Base-by-base conservation (phyloP, 352 stramenopile species). In the Globisporangium irregulare region DNA sequence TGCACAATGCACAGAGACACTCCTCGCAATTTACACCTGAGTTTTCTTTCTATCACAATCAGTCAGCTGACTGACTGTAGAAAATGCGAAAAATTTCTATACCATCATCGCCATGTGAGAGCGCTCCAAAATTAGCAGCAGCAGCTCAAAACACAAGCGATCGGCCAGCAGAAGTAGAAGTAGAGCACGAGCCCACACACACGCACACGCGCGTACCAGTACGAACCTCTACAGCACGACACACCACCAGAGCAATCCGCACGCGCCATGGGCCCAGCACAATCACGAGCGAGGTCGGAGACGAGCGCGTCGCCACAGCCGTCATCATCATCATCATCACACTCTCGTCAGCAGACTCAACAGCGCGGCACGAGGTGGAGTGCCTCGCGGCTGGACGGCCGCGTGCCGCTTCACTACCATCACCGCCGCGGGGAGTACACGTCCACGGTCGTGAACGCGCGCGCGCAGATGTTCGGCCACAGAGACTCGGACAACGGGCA, bases 391-490 rank as follows among this genome's bases (percentile, higher is more conserved):
- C 56, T 61, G 18, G 32, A 61, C 32, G 32, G 29, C 56, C 56
- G 56, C 32, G 56, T 12, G 56, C 8, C 41, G 3, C 56, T 29
- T 36, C 56, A 61, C 56, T 61, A 61, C 32, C 56, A 61, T 20
- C 56, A 61, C 20, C 29, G 32, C 8, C 56, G 56, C 56, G 56
- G 41, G 8, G 56, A 70, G 34, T 65, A 70, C 64, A 59, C 58
- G 32, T 32, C 29, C 29, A 55, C 56, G 25, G 64, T 70, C 29
- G 34, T 70, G 27, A 70, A 70, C 34, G 46, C 46, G 15, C 64
- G 50, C 29, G 59, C 56, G 18, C 56, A 63, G 57, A 24, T 22
- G 57, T 70, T 65, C 38, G 56, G 64, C 10, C 57, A 70, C 50
- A 24, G 57, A n/a, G 64, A 65, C 29, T 50, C 18, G 15, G 64